Evolutionary conservation across 75 land plant species (phyloP).

Genomic region (Picea glauca): DNA sequence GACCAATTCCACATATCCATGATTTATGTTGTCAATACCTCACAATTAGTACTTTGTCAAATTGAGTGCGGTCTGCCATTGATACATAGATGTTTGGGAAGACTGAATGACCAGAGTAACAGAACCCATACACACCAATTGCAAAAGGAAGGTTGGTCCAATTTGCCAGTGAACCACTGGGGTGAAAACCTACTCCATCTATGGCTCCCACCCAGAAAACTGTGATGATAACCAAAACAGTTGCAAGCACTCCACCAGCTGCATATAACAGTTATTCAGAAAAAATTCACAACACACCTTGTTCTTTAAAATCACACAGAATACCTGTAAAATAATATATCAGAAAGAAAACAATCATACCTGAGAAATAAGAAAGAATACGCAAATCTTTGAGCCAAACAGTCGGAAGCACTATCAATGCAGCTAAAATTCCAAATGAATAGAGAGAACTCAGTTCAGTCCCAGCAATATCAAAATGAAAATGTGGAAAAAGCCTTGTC

Average conservation of each 20-base stretch:
- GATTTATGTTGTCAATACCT: constrained; percentile 33
- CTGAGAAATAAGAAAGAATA: constrained; percentile 82
- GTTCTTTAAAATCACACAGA: background rate
- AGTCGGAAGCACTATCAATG: constrained; percentile 75
- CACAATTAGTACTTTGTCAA: constrained; percentile 56
- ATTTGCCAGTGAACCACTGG: constrained; percentile 45
- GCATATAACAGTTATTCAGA: constrained; percentile 14
- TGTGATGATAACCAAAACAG: constrained; percentile 56
- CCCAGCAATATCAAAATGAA: constrained; percentile 42
- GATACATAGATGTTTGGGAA: constrained; percentile 94
- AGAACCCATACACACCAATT: constrained; percentile 89
- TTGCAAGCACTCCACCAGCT: constrained; percentile 93
- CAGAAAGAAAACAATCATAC: constrained; percentile 22
- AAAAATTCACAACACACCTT: background rate
- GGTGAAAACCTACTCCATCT: constrained; percentile 68
- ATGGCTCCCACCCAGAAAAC: constrained; percentile 62
- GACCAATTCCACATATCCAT: background rate
- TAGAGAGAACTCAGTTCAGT: constrained; percentile 50
- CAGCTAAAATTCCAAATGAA: constrained; percentile 62
- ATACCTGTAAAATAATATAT: background rate
- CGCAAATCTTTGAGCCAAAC: constrained; percentile 85
- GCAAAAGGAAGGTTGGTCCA: constrained; percentile 71
- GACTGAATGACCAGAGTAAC: constrained; percentile 88
- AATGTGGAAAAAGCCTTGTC: constrained; percentile 69
- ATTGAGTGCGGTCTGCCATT: constrained; percentile 67